Conservation (phyloP, 768 basidiomycete species). For the Lentinula sp. region DNA sequence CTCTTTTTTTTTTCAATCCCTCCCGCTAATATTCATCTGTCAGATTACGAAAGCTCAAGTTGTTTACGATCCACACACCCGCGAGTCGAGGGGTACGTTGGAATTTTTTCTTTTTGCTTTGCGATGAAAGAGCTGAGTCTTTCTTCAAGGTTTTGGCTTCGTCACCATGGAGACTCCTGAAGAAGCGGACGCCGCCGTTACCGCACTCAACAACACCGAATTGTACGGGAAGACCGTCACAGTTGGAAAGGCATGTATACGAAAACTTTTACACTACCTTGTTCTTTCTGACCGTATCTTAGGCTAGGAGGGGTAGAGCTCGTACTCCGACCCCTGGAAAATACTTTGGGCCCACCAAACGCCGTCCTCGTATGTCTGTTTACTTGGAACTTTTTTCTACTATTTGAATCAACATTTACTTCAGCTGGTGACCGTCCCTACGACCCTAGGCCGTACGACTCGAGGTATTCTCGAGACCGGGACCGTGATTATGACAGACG, state of each 20-base stretch:
- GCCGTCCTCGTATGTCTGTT: slow-evolving; percentile 44
- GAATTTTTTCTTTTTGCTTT: slow-evolving; percentile 69
- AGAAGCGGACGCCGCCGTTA: slow-evolving; percentile 89
- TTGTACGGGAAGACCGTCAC: slow-evolving; percentile 81
- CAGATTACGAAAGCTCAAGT: slow-evolving; percentile 71
- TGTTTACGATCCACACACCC: slow-evolving; percentile 68
- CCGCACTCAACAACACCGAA: slow-evolving; percentile 76
- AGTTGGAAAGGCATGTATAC: slow-evolving; percentile 68
- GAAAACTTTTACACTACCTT: not conserved
- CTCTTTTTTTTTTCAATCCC: not conserved
- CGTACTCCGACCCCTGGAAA: slow-evolving; percentile 91
- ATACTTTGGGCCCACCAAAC: slow-evolving; percentile 92
- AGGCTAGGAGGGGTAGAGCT: slow-evolving; percentile 84
- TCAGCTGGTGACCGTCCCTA: slow-evolving; percentile 74
- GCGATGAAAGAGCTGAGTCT: slow-evolving; percentile 21
- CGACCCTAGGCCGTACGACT: slow-evolving; percentile 88
- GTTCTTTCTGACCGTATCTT: not conserved
- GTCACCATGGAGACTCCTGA: slow-evolving; percentile 78
- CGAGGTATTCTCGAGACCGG: slow-evolving; percentile 60
- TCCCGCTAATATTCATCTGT: not conserved
- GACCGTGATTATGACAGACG: slow-evolving; percentile 30
- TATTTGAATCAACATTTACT: not conserved
- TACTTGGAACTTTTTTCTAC: not conserved
- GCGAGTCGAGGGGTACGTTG: slow-evolving; percentile 45
- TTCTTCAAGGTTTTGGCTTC: slow-evolving; percentile 45